These are phyloP conservation scores for Phytophthora pinifolia DNA, from an alignment of 352 stramenopile species.

Conservation along the genomic window DNA sequence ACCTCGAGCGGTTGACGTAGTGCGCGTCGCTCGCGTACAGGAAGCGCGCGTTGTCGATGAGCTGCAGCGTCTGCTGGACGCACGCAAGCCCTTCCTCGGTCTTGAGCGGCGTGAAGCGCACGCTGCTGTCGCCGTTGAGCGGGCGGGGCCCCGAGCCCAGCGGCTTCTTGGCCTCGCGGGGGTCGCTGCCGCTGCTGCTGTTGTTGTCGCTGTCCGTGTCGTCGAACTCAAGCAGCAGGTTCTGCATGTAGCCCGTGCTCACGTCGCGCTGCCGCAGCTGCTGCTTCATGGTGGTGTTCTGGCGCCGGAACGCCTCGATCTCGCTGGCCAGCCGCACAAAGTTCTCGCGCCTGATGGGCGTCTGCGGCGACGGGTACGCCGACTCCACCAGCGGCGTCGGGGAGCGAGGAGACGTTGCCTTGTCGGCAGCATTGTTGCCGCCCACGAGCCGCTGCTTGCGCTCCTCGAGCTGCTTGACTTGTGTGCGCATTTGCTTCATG, in stretches of 20 bases:
- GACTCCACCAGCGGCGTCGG: conserved; percentile 2
- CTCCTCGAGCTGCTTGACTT: conserved; percentile 46
- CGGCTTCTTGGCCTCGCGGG: conserved; percentile 1
- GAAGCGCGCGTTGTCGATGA: conserved; percentile 35
- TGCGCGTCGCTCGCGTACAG: conserved; percentile 33
- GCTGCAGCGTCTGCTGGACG: conserved; percentile 31
- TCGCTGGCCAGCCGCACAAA: conserved; percentile 46
- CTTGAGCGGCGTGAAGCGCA: conserved; percentile 41
- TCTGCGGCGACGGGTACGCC: conserved; percentile 9
- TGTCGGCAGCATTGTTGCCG: neutral
- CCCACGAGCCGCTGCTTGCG: conserved; percentile 44
- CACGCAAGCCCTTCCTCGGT: conserved; percentile 32
- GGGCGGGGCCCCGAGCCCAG: conserved; percentile 18
- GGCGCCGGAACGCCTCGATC: conserved; percentile 46
- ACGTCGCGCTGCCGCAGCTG: conserved; percentile 50
- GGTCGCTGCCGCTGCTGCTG: conserved; percentile 16
- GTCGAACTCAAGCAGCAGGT: conserved; percentile 50
- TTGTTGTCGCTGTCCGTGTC: conserved; percentile 27
- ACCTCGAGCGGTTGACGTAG: conserved; percentile 34
- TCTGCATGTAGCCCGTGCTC: conserved; percentile 51
- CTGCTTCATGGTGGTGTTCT: conserved; percentile 44
- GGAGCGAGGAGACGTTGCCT: conserved; percentile 3
- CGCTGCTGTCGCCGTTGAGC: conserved; percentile 20
- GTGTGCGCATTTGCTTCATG: conserved; percentile 51
- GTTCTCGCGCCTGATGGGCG: conserved; percentile 27